phyloP scores from a whole-genome alignment of 2,329 filamentous ascomycete genomes.

The Fusarium sp. region DNA sequence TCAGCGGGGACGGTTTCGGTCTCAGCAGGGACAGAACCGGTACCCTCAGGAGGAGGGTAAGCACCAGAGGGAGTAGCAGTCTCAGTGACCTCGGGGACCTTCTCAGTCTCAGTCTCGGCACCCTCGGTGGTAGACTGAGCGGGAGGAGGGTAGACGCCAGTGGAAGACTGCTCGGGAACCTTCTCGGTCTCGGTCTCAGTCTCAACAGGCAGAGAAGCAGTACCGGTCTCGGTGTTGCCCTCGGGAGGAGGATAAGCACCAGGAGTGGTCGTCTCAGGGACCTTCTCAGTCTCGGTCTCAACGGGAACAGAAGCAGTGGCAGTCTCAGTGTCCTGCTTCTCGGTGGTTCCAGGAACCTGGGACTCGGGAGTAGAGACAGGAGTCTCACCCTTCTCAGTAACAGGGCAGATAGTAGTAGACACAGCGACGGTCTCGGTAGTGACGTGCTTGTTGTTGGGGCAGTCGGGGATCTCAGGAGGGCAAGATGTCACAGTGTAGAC shows the following conservation, averaged over 20 bases:
- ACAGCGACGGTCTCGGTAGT: slow-evolving; percentile 41
- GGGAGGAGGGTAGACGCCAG: slow-evolving; percentile 7
- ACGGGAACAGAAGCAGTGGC: not conserved
- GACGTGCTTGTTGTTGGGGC: slow-evolving; percentile 26
- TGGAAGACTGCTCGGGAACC: not conserved
- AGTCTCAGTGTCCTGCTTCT: slow-evolving; percentile 6
- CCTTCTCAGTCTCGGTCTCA: not conserved
- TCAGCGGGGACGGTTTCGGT: not conserved
- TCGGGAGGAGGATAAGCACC: not conserved
- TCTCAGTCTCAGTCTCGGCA: not conserved
- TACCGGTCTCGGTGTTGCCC: not conserved
- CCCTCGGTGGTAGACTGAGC: not conserved
- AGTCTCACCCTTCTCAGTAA: slow-evolving; percentile 33
- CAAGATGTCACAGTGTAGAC: slow-evolving; percentile 40
- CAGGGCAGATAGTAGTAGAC: slow-evolving; percentile 40
- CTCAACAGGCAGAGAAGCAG: not conserved
- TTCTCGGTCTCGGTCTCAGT: slow-evolving; percentile 11
- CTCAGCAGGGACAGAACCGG: not conserved
- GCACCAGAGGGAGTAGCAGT: not conserved
- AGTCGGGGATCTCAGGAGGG: slow-evolving; percentile 34
- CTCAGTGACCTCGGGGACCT: not conserved
- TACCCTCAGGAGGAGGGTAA: not conserved
- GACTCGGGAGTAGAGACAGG: slow-evolving; percentile 5
- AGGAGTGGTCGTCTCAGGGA: not conserved
- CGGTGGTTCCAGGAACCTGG: slow-evolving; percentile 9